Evolutionary conservation across 805 yeast species (phyloP).

Genomic region (Lipomyces oligophaga): DNA sequence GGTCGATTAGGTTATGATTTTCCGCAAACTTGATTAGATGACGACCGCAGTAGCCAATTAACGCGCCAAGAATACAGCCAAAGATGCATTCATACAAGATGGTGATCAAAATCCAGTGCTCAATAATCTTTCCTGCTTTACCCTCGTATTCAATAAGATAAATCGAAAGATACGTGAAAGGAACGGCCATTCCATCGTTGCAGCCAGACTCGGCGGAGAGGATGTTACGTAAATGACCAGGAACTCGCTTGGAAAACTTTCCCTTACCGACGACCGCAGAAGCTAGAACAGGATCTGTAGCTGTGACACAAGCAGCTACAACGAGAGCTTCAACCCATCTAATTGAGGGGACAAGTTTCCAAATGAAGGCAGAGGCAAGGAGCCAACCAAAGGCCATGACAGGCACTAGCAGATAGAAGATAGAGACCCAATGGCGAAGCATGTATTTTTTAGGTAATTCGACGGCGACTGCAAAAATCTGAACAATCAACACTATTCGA

Average conservation of each 20-base stretch:
- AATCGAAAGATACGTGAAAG: constrained; percentile 70
- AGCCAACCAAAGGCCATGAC: constrained; percentile 93
- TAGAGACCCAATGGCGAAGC: constrained; percentile 78
- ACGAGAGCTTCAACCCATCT: constrained; percentile 67
- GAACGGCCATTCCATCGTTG: constrained; percentile 95
- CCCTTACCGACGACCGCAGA: constrained; percentile 96
- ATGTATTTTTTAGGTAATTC: constrained; percentile 87
- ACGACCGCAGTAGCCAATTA: constrained; percentile 67
- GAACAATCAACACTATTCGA: constrained; percentile 76
- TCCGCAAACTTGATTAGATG: constrained; percentile 74
- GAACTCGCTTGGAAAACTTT: constrained; percentile 83
- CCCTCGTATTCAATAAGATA: constrained; percentile 65
- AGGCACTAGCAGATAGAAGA: constrained; percentile 68
- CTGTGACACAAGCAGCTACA: constrained; percentile 85
- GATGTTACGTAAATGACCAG: constrained; percentile 84
- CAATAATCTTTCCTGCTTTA: constrained; percentile 62
- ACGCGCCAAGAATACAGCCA: constrained; percentile 70
- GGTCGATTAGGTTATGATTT: constrained; percentile 62
- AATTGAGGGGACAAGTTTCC: constrained; percentile 70
- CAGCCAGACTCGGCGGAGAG: constrained; percentile 85
- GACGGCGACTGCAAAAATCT: constrained; percentile 91
- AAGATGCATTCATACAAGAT: constrained; percentile 76
- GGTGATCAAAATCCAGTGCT: constrained; percentile 75
- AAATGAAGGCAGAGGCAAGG: constrained; percentile 71
- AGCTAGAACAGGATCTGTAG: constrained; percentile 92